Percentiles rank a stretch among this genome's conserved stretches.
Evolutionary conservation across 306 rosid species (phyloP).

Genomic region (Alnus rubra): DNA sequence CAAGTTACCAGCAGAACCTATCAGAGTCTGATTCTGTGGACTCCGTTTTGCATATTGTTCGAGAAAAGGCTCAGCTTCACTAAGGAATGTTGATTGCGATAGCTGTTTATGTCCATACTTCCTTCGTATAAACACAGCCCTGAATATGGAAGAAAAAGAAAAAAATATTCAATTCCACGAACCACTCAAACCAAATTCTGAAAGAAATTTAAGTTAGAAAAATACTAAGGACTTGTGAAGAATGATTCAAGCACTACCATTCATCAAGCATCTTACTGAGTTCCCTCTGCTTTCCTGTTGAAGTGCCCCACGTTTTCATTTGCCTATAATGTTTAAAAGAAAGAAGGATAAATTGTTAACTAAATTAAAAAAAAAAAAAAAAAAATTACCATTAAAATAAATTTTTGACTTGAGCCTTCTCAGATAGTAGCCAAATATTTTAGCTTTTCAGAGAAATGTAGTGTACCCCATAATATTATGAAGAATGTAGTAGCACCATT

Average conservation of each 20-base stretch:
- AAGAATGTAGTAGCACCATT: background rate
- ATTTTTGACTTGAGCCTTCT: background rate
- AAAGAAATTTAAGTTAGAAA: constrained; percentile 4
- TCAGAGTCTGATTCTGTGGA: constrained; percentile 68
- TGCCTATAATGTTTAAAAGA: constrained; percentile 53
- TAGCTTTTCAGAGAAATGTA: background rate
- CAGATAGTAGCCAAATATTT: background rate
- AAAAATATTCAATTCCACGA: constrained; percentile 13
- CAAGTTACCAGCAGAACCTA: constrained; percentile 91
- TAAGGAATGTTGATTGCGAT: constrained; percentile 75
- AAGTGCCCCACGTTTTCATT: constrained; percentile 93
- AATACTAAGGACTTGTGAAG: constrained; percentile 21
- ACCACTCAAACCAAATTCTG: constrained; percentile 3
- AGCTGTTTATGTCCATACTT: constrained; percentile 75
- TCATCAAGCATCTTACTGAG: constrained; percentile 93
- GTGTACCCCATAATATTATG: background rate
- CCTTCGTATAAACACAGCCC: constrained; percentile 86
- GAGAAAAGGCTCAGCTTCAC: constrained; percentile 95
- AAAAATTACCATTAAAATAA: constrained; percentile 1
- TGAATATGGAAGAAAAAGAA: constrained; percentile 30
- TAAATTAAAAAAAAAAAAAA: background rate
- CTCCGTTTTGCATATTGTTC: constrained; percentile 85
- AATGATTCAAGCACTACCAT: constrained; percentile 57
- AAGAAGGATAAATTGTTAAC: constrained; percentile 16
- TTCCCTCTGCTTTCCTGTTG: constrained; percentile 82